Conservation (phyloP, 2,329 filamentous ascomycete genomes). For the Trichoderma polysporum region DNA sequence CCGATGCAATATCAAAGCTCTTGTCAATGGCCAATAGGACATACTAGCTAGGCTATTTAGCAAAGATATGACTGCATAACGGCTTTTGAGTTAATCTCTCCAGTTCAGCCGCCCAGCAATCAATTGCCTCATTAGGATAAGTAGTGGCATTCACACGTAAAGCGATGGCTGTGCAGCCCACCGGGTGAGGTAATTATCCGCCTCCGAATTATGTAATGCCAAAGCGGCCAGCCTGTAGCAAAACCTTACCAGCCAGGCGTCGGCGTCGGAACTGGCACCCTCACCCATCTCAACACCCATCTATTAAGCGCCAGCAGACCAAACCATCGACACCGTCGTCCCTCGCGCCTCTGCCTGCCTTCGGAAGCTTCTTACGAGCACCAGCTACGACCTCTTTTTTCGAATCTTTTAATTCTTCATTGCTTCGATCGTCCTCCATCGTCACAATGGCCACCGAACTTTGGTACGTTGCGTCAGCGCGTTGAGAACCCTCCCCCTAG, state of each 20-base stretch:
- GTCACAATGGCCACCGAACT: slow-evolving; percentile 23
- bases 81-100: background rate
- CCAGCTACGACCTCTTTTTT: background rate
- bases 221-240: slow-evolving; percentile 20
- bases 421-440: slow-evolving; percentile 4
- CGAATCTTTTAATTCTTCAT: background rate
- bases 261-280: slow-evolving; percentile 21
- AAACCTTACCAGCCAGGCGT: slow-evolving; percentile 20
- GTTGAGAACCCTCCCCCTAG: slow-evolving; percentile 17
- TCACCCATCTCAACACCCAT: slow-evolving; percentile 18
- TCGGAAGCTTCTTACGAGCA: slow-evolving; percentile 14
- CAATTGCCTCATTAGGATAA: slow-evolving; percentile 15
- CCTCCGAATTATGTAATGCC: slow-evolving; percentile 22
- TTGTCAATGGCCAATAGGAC: background rate
- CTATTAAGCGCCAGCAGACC: slow-evolving; percentile 8
- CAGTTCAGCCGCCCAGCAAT: background rate
- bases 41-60: background rate
- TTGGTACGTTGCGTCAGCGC: slow-evolving; percentile 24
- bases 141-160: background rate
- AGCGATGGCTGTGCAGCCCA: background rate
- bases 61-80: background rate
- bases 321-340: slow-evolving; percentile 8
- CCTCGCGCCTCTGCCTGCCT: slow-evolving; percentile 9
- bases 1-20: background rate
- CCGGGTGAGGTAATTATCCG: slow-evolving; percentile 22